These are phyloP conservation scores for Cercospora zeae-maydis DNA, from an alignment of 2,329 filamentous ascomycete genomes.

Conservation along the genomic window DNA sequence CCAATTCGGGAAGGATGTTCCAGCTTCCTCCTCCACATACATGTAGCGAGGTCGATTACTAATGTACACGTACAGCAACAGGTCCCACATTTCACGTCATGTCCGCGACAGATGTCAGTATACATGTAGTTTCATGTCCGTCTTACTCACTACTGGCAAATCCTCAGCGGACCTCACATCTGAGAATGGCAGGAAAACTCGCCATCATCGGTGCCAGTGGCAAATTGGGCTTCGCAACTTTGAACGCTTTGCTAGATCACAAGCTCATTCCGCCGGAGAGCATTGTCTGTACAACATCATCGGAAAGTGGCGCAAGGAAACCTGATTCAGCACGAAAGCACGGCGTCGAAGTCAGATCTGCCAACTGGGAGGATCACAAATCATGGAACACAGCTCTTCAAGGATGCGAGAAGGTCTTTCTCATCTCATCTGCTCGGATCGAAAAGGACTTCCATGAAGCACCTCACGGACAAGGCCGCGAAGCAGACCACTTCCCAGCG, in stretches of 20 bases:
- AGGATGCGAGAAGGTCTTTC: constrained; percentile 43
- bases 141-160: not conserved
- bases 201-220: constrained; percentile 46
- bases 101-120: not conserved
- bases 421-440: constrained; percentile 46
- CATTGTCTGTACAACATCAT: constrained; percentile 39
- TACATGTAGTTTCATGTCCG: not conserved
- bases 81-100: not conserved
- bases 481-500: constrained; percentile 44
- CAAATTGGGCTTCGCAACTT: constrained; percentile 45
- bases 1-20: too few relatives aligned
- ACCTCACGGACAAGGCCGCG: constrained; percentile 41
- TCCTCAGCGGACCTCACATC: not conserved
- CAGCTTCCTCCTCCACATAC: too few relatives aligned
- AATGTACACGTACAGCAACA: too few relatives aligned
- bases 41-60: not conserved
- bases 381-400: constrained; percentile 36
- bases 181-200: constrained; percentile 23
- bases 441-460: constrained; percentile 45
- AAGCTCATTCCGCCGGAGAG: constrained; percentile 38
- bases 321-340: constrained; percentile 21
- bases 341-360: constrained; percentile 37
- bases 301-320: constrained; percentile 33
- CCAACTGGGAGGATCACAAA: constrained; percentile 40
- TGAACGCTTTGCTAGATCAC: constrained; percentile 42